Evolutionary conservation across 208 protist species (phyloP).

Genomic region (Leishmania major): DNA sequence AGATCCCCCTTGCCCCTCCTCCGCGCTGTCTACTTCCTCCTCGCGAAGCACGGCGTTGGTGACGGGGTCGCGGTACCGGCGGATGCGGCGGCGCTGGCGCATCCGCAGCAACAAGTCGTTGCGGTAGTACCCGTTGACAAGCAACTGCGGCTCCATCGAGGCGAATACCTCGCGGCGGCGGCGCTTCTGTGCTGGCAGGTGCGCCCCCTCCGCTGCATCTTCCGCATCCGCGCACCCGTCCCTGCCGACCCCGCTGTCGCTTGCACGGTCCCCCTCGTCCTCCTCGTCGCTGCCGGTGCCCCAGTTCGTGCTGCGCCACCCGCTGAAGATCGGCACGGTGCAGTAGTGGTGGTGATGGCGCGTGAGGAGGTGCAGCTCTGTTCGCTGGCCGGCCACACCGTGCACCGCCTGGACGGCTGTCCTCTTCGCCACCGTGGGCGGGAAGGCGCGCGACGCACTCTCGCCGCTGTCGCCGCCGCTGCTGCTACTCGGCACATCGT

Average conservation of each 20-base stretch:
- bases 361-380: constrained; percentile 11
- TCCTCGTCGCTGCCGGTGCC: neutral
- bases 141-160: constrained; percentile 69
- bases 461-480: constrained; percentile 3
- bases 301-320: constrained; percentile 45
- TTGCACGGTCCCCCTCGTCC: neutral
- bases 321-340: constrained; percentile 35
- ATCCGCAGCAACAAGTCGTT: constrained; percentile 81
- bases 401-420: neutral
- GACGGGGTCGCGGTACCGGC: constrained; percentile 44
- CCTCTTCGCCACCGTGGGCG: neutral
- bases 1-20: constrained; percentile 3
- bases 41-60: constrained; percentile 62
- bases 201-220: neutral
- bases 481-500: neutral
- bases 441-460: neutral
- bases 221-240: neutral
- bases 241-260: neutral
- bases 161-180: constrained; percentile 64
- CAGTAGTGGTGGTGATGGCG: constrained; percentile 34
- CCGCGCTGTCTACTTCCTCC: constrained; percentile 18
- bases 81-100: constrained; percentile 39
- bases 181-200: constrained; percentile 8
- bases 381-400: neutral
- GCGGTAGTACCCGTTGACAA: constrained; percentile 68